Evolutionary conservation across 768 basidiomycete species (phyloP).

Genomic region (Trametes villosa): DNA sequence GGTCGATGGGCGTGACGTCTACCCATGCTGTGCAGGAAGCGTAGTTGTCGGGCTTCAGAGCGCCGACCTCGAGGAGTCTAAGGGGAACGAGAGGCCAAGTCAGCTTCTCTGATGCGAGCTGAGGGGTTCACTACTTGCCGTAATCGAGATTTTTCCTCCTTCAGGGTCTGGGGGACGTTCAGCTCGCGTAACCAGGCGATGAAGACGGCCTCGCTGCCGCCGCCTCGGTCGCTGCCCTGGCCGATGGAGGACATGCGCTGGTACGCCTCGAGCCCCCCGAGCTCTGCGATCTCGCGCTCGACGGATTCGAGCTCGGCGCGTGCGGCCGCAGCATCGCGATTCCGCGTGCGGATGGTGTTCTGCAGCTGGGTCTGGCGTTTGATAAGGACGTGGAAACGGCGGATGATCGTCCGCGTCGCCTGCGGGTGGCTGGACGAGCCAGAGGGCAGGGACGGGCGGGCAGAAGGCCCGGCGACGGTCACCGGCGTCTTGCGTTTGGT

Average conservation of each 20-base stretch:
- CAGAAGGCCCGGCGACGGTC: conserved; percentile 33
- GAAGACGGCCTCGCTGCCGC: conserved; percentile 84
- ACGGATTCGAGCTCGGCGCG: conserved; percentile 51
- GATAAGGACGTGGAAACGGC: conserved; percentile 78
- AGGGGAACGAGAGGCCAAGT: neutral
- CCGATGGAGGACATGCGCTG: conserved; percentile 84
- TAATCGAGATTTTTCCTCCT: conserved; percentile 31
- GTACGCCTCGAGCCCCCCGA: conserved; percentile 84
- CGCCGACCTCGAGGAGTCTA: conserved; percentile 89
- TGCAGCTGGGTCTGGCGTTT: conserved; percentile 67
- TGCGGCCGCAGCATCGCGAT: conserved; percentile 3
- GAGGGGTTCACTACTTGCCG: conserved; percentile 41
- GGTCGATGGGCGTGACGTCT: conserved; percentile 73
- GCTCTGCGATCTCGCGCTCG: conserved; percentile 59
- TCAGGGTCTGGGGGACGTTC: conserved; percentile 26
- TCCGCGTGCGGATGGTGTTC: conserved; percentile 16
- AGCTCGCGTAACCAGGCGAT: conserved; percentile 74
- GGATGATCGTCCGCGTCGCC: conserved; percentile 74
- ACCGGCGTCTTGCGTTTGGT: conserved; percentile 52
- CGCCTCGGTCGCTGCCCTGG: conserved; percentile 81
- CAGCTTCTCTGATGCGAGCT: neutral
- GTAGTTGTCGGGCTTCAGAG: conserved; percentile 85
- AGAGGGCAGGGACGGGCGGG: conserved; percentile 18
- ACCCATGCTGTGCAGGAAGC: conserved; percentile 71
- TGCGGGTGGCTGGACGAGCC: conserved; percentile 55